These are phyloP conservation scores for Piper betle DNA, from an alignment of 164 flowering plant species.

Conservation along the genomic window DNA sequence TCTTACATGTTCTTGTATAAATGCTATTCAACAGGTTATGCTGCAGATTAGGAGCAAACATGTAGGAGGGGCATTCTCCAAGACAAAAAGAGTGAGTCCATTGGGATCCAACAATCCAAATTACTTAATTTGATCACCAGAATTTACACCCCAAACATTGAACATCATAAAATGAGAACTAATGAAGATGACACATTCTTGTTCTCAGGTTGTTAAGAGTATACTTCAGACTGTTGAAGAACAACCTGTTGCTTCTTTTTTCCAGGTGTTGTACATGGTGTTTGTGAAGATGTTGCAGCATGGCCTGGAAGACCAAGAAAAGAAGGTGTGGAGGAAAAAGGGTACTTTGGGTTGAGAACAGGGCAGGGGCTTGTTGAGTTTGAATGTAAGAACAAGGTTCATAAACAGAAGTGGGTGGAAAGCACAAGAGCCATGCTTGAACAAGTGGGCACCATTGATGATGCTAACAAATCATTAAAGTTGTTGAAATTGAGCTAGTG, in stretches of 20 bases:
- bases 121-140: not conserved
- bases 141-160: no score
- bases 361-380: slow-evolving; percentile 75
- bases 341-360: slow-evolving; percentile 65
- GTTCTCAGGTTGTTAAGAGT: no score
- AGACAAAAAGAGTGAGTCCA: slow-evolving; percentile 64
- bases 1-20: no score
- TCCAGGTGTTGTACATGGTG: slow-evolving; percentile 68
- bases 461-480: slow-evolving; percentile 22
- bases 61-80: slow-evolving; percentile 78
- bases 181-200: no score
- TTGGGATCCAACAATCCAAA: no score
- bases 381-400: slow-evolving; percentile 64
- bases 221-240: not conserved
- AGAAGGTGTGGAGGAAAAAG: slow-evolving; percentile 24
- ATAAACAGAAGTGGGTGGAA: slow-evolving; percentile 73
- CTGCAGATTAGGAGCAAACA: slow-evolving; percentile 69
- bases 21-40: slow-evolving; percentile 26
- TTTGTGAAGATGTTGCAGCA: slow-evolving; percentile 41
- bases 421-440: slow-evolving; percentile 42
- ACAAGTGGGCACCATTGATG: slow-evolving; percentile 23
- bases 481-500: slow-evolving; percentile 17
- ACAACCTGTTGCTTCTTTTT: not conserved
- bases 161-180: no score
- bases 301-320: slow-evolving; percentile 51